Base-by-base conservation (phyloP, 2,329 filamentous ascomycete species). In the Atkinsonella texensis region DNA sequence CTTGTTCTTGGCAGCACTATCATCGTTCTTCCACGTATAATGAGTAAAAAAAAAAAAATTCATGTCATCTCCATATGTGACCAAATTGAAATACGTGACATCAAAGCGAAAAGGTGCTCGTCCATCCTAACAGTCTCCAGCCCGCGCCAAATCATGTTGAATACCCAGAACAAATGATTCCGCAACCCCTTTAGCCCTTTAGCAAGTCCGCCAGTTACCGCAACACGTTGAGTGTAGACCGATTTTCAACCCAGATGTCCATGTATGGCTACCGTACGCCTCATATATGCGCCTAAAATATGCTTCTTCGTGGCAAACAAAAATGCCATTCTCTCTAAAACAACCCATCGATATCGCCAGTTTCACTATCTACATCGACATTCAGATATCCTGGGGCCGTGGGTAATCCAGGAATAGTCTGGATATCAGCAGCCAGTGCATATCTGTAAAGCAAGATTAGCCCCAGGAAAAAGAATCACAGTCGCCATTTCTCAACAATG, bases 361-460 rank as follows among this genome's bases (percentile, higher is more conserved):
- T 90, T 73, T 89, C 85, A 6, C 75, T 70, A 61, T 91, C 84
- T 39, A 85, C 84, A 59, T 96, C 91, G 45, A 96, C 90, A 62
- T 96, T 96, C 55, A 97, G 74, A 65, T 97, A 97, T 11, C 93
- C 93, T 9, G 91, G 93, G 18, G 91, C 91, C 9, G 93, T 97
- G 10, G 91, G 91, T 57, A 98, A 74, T 55, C 93, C 93, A 13
- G 93, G 93, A 57, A 98, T 98, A 1, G 93, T 98, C 75, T 97
- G 93, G 58, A 98, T 97, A 64, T 98, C 93, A 13, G 93, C 93
- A 50, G 93, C 93, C 55, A 97, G 78, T 7, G 93, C 93, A 61
- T 95, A 96, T 50, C 85, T 86, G 58, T 46, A 51, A 35, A 38
- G 2, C n/a, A 7, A 20, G 12, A 41, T 75, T 64, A 76, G 69